Evolutionary conservation across 116 monocot genomes (phyloP).

Genomic region (Phalaenopsis hybrid): DNA sequence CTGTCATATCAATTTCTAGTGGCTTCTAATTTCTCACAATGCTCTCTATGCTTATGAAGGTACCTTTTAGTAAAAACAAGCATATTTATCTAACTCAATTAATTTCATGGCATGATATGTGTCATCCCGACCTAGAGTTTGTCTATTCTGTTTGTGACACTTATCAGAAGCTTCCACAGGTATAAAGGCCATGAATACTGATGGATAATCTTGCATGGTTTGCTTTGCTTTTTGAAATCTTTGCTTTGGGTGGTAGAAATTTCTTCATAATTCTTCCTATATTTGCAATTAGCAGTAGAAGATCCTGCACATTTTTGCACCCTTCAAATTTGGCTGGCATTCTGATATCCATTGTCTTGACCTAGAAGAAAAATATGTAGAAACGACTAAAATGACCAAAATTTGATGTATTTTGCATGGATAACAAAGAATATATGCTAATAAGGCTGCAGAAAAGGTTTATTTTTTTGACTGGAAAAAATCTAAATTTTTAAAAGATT

Average conservation of each 20-base stretch:
- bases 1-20: no score
- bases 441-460: no score
- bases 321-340: no score
- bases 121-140: constrained; percentile 10
- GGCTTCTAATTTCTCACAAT: constrained; percentile 9
- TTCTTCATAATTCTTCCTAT: constrained; percentile 14
- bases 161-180: constrained; percentile 12
- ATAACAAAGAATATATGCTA: no score
- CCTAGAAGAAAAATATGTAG: no score
- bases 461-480: no score
- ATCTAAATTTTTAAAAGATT: no score
- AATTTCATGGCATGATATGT: constrained; percentile 7
- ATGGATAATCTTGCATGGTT: constrained; percentile 11
- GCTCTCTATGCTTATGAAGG: constrained; percentile 23
- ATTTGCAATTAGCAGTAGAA: constrained; percentile 8
- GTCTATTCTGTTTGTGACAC: constrained; percentile 5
- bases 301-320: neutral
- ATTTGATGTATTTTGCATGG: no score
- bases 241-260: constrained; percentile 11
- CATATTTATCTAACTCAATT: constrained; percentile 20
- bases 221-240: constrained; percentile 18
- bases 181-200: constrained; percentile 12
- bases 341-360: no score
- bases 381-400: no score
- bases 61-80: constrained; percentile 2